Conservation (phyloP, 306 rosid genomes). For the Vigna reflexopilosa region DNA sequence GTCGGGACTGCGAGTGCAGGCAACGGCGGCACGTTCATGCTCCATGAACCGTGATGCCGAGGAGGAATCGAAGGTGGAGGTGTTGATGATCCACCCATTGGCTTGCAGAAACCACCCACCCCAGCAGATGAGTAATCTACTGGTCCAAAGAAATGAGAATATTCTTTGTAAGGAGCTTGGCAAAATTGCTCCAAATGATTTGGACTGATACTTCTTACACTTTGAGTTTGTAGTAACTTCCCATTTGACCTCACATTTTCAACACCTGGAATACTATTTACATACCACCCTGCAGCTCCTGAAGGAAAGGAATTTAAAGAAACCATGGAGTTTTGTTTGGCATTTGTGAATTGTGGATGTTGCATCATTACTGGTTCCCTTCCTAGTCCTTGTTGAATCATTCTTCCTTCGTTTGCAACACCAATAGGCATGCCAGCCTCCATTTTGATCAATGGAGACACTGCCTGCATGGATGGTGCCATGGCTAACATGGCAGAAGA, state of each 20-base stretch:
- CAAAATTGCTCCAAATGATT: slow-evolving; percentile 56
- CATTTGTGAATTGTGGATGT: slow-evolving; percentile 64
- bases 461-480: slow-evolving; percentile 57
- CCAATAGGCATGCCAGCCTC: slow-evolving; percentile 52
- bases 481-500: slow-evolving; percentile 56
- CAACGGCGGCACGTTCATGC: slow-evolving; percentile 48
- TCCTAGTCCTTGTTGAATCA: slow-evolving; percentile 58
- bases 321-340: slow-evolving; percentile 53
- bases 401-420: slow-evolving; percentile 56
- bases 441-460: slow-evolving; percentile 51
- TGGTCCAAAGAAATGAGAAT: slow-evolving; percentile 40
- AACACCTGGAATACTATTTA: slow-evolving; percentile 39
- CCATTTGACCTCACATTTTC: slow-evolving; percentile 63
- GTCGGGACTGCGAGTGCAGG: slow-evolving; percentile 68
- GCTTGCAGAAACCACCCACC: slow-evolving; percentile 56
- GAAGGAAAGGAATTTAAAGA: slow-evolving; percentile 61
- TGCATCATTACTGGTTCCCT: slow-evolving; percentile 76
- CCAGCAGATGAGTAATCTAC: slow-evolving; percentile 55
- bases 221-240: slow-evolving; percentile 54
- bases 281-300: slow-evolving; percentile 65
- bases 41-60: slow-evolving; percentile 58
- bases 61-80: slow-evolving; percentile 39
- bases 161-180: slow-evolving; percentile 57
- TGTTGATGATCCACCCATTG: slow-evolving; percentile 51
- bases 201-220: slow-evolving; percentile 23